These are phyloP conservation scores for Phytophthora fragariae DNA, from an alignment of 352 stramenopile genomes.

Conservation along the genomic window DNA sequence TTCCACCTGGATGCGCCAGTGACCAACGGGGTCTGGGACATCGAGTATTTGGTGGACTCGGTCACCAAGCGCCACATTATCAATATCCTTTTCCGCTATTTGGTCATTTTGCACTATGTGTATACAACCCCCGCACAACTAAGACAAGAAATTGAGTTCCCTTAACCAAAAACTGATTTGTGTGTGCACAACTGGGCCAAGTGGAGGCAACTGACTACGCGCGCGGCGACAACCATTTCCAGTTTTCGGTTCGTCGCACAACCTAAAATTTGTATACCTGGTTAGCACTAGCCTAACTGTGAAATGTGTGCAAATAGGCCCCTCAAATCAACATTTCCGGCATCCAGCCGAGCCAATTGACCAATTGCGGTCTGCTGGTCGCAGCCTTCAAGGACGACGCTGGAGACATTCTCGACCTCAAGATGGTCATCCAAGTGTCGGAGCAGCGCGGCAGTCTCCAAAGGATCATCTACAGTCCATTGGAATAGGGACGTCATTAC, in stretches of 20 bases:
- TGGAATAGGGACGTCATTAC: slow-evolving; percentile 68
- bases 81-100: slow-evolving; percentile 70
- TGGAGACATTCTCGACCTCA: slow-evolving; percentile 85
- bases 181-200: slow-evolving; percentile 72
- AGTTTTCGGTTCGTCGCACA: slow-evolving; percentile 75
- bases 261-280: background rate
- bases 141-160: slow-evolving; percentile 12
- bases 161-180: slow-evolving; percentile 42
- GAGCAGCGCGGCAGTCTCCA: slow-evolving; percentile 75
- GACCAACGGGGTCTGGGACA: slow-evolving; percentile 72
- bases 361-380: slow-evolving; percentile 89
- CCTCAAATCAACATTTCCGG: slow-evolving; percentile 71
- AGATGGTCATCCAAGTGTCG: slow-evolving; percentile 91
- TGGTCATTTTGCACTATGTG: slow-evolving; percentile 7
- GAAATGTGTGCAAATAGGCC: slow-evolving; percentile 41
- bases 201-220: slow-evolving; percentile 71
- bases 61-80: slow-evolving; percentile 88
- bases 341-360: slow-evolving; percentile 86
- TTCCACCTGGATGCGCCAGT: slow-evolving; percentile 78
- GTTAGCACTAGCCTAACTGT: slow-evolving; percentile 5
- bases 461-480: slow-evolving; percentile 89
- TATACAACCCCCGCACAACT: background rate
- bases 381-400: slow-evolving; percentile 79
- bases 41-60: slow-evolving; percentile 89
- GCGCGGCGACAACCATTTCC: slow-evolving; percentile 80